A percentile compares a stretch with the other conserved stretches of the same genome.
Evolutionary conservation across 108 stramenopile genomes (phyloP).

Genomic region (Cyclotella choctawhatcheeana): DNA sequence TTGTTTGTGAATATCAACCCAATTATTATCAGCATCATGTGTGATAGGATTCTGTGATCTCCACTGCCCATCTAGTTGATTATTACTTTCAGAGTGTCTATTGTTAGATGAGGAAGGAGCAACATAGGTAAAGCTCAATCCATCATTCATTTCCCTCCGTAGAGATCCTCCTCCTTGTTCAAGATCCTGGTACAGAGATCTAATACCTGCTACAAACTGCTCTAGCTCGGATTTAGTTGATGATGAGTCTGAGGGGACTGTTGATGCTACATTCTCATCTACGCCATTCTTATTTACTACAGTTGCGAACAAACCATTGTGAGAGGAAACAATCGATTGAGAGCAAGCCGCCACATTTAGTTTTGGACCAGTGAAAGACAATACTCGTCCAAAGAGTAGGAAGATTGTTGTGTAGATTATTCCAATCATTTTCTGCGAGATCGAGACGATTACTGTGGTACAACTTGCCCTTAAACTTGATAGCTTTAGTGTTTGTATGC

Average conservation of each 20-base stretch:
- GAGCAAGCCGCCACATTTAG: too few relatives aligned
- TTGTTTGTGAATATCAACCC: slow-evolving; percentile 14
- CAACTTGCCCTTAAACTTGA: too few relatives aligned
- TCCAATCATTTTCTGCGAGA: too few relatives aligned
- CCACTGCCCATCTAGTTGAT: slow-evolving; percentile 29
- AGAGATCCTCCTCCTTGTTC: slow-evolving; percentile 41
- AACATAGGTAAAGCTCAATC: slow-evolving; percentile 43
- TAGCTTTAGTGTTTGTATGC: too few relatives aligned
- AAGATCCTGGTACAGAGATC: slow-evolving; percentile 40
- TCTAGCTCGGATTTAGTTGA: slow-evolving; percentile 31
- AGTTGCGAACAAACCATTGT: too few relatives aligned
- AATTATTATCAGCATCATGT: slow-evolving; percentile 26
- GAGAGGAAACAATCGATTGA: too few relatives aligned
- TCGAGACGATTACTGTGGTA: too few relatives aligned
- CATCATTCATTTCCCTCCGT: slow-evolving; percentile 32
- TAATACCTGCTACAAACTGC: slow-evolving; percentile 29
- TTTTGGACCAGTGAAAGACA: too few relatives aligned
- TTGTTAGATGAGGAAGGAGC: slow-evolving; percentile 19
- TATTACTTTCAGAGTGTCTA: slow-evolving; percentile 2
- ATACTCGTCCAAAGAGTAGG: too few relatives aligned
- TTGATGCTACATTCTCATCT: background rate
- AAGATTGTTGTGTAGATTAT: too few relatives aligned
- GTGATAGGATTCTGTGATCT: slow-evolving; percentile 30
- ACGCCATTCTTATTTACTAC: too few relatives aligned
- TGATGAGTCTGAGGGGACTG: background rate